Evolutionary conservation across 257 asterid species (phyloP), one percentile per base, ranked within the genome.

Genomic region (Nicotiana obtusifolia): DNA sequence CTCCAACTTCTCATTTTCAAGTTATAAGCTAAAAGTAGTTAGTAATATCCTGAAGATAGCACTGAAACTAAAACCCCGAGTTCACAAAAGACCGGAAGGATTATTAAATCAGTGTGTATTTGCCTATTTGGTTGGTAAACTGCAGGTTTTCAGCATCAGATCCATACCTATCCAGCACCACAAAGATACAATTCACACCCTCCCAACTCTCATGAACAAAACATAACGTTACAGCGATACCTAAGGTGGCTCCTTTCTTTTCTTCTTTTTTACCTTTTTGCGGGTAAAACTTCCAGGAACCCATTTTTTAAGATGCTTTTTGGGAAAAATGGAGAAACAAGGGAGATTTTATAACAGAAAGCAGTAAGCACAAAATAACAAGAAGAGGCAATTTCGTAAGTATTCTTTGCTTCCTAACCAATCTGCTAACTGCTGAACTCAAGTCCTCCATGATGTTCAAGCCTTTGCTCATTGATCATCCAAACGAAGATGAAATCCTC

Each of bases 351-450:
- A 17, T 8, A 66, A 31, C 19, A 14, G 8, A 9, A 2, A 8
- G 2, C 28, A 67, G 53, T 31, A 67, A 67, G 53, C 52, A 67
- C 24, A 67, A 19, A 9, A 33, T 19, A 33, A 67, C 37, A 67
- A 67, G 76, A 22, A 17, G 76, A 33, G 75, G 53, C 28, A 67
- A 67, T 41, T 67, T 26, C 17, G 11, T 15, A 33, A 33, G 76
- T 67, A 33, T 19, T 30, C 14, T 33, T 67, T 33, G 13, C 53
- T 67, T 33, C 76, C 30, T 68, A 68, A 68, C 77, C 56, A 28
- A 68, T 68, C 77, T 68, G 77, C 28, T 35, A 67, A 35, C 16
- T 37, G 77, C n/a, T 68, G 56, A 68, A 68, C 77, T 67, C 76
- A 66, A 66, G 52, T 1, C 1, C 16, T 67, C 76, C 53, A 67